Conservation (phyloP, 306 rosid species). For the Luffa aegyptiaca region DNA sequence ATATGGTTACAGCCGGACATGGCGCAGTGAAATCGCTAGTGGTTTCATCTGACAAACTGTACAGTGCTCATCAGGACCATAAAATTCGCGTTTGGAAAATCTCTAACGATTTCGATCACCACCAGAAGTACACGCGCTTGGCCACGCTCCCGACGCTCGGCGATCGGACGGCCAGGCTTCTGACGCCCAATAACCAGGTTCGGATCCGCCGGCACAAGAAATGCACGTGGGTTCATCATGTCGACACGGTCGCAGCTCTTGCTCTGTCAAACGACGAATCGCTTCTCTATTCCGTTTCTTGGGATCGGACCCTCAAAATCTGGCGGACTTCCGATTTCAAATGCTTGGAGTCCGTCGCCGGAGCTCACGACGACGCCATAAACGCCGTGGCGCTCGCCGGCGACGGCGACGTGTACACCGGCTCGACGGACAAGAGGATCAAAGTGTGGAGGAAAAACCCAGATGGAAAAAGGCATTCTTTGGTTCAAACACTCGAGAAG, state of each 20-base stretch:
- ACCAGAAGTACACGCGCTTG: constrained; percentile 39
- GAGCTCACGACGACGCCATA: constrained; percentile 85
- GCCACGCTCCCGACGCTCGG: constrained; percentile 76
- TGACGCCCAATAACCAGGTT: constrained; percentile 63
- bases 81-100: constrained; percentile 85
- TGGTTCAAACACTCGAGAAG: constrained; percentile 49
- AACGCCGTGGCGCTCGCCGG: constrained; percentile 52
- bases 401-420: constrained; percentile 69
- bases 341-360: constrained; percentile 60
- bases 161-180: constrained; percentile 46
- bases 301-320: constrained; percentile 82
- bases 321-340: constrained; percentile 69
- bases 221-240: constrained; percentile 88
- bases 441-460: constrained; percentile 54
- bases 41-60: constrained; percentile 48
- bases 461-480: constrained; percentile 36
- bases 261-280: constrained; percentile 59
- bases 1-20: constrained; percentile 41
- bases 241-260: constrained; percentile 70
- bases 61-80: constrained; percentile 82
- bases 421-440: constrained; percentile 75
- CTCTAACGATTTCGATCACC: constrained; percentile 9
- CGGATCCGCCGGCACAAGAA: constrained; percentile 72
- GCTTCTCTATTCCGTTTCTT: constrained; percentile 69
- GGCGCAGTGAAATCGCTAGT: constrained; percentile 76